Evolutionary conservation across 208 protist species (phyloP).

Genomic region (Strigomonas galati): DNA sequence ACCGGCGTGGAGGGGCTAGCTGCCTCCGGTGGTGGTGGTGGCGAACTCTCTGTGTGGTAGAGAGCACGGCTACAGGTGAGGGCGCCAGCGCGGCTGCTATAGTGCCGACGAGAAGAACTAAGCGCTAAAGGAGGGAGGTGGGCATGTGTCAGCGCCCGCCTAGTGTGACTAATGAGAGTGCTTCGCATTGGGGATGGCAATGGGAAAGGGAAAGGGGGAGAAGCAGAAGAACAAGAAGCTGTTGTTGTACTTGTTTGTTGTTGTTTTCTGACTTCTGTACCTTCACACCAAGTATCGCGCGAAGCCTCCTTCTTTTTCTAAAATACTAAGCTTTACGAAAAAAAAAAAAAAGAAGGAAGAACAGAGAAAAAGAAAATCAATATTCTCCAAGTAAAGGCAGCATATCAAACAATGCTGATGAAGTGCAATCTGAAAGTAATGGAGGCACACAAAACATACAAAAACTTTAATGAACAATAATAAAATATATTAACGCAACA

Average conservation of each 20-base stretch:
- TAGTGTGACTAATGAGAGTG: too few species aligned
- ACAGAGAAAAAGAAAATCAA: not conserved
- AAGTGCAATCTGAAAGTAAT: not conserved
- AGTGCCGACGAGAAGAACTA: too few species aligned
- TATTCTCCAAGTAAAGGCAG: not conserved
- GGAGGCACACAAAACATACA: not conserved
- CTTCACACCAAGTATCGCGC: too few species aligned
- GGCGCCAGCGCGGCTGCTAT: too few species aligned
- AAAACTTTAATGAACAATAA: not conserved
- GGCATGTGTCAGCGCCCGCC: too few species aligned
- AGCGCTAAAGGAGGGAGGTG: too few species aligned
- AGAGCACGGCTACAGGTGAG: too few species aligned
- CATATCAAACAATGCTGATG: not conserved
- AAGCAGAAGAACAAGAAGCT: not conserved
- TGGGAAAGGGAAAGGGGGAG: not conserved
- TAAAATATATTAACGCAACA: too few species aligned
- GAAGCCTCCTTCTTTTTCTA: too few species aligned
- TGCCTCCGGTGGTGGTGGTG: too few species aligned
- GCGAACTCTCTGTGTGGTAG: too few species aligned
- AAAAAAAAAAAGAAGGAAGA: not conserved
- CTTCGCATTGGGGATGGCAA: not conserved
- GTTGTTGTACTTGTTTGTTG: not conserved
- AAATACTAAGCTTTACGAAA: not conserved
- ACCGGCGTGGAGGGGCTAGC: not conserved
- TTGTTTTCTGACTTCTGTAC: too few species aligned